These are phyloP conservation scores for Umbelopsis vinacea DNA, from an alignment of 192 early-diverging fungal species.

Conservation along the genomic window DNA sequence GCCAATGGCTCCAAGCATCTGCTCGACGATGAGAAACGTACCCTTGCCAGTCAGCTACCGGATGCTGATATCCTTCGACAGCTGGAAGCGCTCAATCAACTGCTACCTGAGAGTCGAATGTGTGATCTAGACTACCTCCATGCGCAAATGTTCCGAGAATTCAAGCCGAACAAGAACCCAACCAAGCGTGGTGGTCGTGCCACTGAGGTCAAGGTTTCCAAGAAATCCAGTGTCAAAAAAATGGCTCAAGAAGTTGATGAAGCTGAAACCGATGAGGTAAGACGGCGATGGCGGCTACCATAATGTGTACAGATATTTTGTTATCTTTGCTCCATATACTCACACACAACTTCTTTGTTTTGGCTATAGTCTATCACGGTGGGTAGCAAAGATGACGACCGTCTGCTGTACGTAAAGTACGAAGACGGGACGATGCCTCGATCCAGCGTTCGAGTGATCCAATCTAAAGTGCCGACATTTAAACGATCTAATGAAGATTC, in stretches of 20 bases:
- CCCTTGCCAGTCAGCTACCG: not conserved
- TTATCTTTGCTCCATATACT: too few species aligned
- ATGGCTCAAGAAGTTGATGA: not conserved
- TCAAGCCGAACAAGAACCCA: not conserved
- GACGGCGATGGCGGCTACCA: too few species aligned
- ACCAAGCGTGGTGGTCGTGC: constrained; percentile 4
- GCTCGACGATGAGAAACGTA: not conserved
- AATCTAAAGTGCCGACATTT: not conserved
- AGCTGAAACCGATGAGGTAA: not conserved
- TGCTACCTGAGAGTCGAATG: not conserved
- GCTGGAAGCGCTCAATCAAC: not conserved
- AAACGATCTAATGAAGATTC: not conserved
- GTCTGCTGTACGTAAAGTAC: not conserved
- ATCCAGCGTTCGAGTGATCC: constrained; percentile 14
- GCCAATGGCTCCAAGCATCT: not conserved
- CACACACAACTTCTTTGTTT: too few species aligned
- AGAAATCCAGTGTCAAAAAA: not conserved
- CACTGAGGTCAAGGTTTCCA: not conserved
- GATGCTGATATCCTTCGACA: not conserved
- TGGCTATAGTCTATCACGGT: not conserved
- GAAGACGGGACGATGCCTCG: constrained; percentile 8
- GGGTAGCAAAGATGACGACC: not conserved
- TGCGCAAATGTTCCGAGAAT: constrained; percentile 11
- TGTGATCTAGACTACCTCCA: constrained; percentile 8
- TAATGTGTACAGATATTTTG: too few species aligned